A percentile compares a stretch with the other conserved stretches of the same genome.
Conservation (phyloP, 1,284 basidiomycete genomes). For the Pholiota adiposa region DNA sequence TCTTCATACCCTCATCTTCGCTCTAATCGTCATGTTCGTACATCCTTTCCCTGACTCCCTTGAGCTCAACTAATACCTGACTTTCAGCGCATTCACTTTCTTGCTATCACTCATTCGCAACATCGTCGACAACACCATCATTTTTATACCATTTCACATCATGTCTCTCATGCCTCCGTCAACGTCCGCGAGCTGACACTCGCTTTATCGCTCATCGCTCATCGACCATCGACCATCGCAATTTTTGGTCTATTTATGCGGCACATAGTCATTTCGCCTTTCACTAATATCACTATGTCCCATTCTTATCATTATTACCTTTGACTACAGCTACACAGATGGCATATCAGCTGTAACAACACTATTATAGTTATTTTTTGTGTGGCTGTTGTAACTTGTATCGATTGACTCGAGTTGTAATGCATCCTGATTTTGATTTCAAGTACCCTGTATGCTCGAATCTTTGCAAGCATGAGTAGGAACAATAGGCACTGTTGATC, state of each 20-base stretch:
- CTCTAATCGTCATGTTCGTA: not conserved
- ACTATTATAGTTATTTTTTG: not conserved
- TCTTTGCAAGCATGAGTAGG: too few species aligned
- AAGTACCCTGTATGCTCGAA: too few species aligned
- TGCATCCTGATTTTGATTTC: not conserved
- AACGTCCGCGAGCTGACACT: not conserved
- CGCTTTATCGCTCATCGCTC: not conserved
- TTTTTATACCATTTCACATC: too few species aligned
- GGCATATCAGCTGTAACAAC: not conserved
- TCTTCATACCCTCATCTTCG: not conserved
- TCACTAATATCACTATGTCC: not conserved
- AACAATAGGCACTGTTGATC: too few species aligned
- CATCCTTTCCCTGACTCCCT: not conserved
- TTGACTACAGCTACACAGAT: not conserved
- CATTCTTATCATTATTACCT: not conserved
- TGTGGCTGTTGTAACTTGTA: not conserved
- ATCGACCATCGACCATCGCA: not conserved
- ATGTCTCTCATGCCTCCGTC: not conserved
- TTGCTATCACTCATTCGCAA: not conserved
- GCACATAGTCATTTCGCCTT: conserved; percentile 2
- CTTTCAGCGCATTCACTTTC: not conserved
- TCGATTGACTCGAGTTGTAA: not conserved
- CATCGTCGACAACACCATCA: not conserved
- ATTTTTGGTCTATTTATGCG: not conserved
- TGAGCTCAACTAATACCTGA: not conserved